Percentiles rank a stretch among this genome's conserved stretches.
phyloP scores from a whole-genome alignment of 1,139 yeast genomes.

The Geotrichum europaeum region DNA sequence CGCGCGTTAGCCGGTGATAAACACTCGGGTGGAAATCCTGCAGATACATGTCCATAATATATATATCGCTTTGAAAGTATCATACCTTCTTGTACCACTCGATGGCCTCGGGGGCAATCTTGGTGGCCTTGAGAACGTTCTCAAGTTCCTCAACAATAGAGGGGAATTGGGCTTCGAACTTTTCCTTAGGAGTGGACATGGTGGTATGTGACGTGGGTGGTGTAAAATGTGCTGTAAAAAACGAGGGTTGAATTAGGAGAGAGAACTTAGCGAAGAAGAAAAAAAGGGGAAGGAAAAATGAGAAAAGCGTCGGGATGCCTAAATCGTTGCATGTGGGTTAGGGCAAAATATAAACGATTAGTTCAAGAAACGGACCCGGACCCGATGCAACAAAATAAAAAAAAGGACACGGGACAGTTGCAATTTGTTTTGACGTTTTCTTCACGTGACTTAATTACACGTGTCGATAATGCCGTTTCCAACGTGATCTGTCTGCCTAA shows the following conservation, averaged over 20 bases:
- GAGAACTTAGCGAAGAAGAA: background rate
- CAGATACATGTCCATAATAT: background rate
- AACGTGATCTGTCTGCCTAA: background rate
- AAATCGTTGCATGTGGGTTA: background rate
- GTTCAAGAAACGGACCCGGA: background rate
- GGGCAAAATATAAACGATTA: background rate
- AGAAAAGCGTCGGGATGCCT: background rate
- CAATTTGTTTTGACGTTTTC: background rate
- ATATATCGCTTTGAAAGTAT: background rate
- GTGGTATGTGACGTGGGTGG: conserved; percentile 2
- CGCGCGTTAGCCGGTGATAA: background rate
- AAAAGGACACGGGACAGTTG: background rate
- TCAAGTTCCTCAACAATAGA: conserved; percentile 70
- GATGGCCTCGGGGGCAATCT: conserved; percentile 81
- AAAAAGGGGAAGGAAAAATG: background rate
- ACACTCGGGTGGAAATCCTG: background rate
- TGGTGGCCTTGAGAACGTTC: conserved; percentile 56
- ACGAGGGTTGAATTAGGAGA: background rate
- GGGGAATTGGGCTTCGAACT: conserved; percentile 72
- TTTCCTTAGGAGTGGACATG: conserved; percentile 40
- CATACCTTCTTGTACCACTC: conserved; percentile 64
- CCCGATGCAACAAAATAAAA: background rate
- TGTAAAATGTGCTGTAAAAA: background rate
- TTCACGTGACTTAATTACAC: background rate
- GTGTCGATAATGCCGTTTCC: background rate